Percentiles rank a stretch among this genome's conserved stretches.
These are phyloP conservation scores for Graphilbum fragrans DNA, from an alignment of 2,329 filamentous ascomycete genomes.

Conservation along the genomic window DNA sequence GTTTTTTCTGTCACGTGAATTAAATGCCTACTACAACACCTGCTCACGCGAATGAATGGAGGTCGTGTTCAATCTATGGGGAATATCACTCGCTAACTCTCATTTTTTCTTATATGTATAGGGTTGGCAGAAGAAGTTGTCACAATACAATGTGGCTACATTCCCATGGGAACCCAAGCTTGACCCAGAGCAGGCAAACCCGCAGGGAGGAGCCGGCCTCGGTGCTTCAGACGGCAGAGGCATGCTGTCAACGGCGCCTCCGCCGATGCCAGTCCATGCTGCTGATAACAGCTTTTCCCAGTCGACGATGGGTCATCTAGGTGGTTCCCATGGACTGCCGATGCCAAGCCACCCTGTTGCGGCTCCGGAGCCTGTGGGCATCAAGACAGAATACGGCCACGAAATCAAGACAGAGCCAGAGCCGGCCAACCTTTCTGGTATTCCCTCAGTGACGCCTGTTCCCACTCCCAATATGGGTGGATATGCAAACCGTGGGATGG, in stretches of 20 bases:
- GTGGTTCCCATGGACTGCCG: slow-evolving; percentile 14
- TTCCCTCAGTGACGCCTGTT: slow-evolving; percentile 1
- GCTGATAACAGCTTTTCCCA: slow-evolving; percentile 18
- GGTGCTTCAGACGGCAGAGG: not conserved
- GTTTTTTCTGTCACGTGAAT: too few relatives aligned
- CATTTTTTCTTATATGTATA: slow-evolving; percentile 22
- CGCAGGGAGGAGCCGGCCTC: slow-evolving; percentile 9
- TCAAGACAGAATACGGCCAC: slow-evolving; percentile 4
- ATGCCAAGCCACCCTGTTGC: slow-evolving; percentile 17
- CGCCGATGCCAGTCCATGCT: slow-evolving; percentile 8
- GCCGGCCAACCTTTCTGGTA: slow-evolving; percentile 2
- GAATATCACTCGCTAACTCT: slow-evolving; percentile 1
- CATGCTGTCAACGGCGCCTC: slow-evolving; percentile 8
- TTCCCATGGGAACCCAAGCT: slow-evolving; percentile 95
- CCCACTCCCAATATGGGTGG: slow-evolving; percentile 16
- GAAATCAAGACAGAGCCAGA: slow-evolving; percentile 13
- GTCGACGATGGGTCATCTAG: slow-evolving; percentile 22
- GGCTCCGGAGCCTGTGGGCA: slow-evolving; percentile 2
- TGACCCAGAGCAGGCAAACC: slow-evolving; percentile 32
- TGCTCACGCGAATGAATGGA: too few relatives aligned
- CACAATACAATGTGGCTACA: slow-evolving; percentile 68
- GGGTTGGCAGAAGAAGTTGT: slow-evolving; percentile 92
- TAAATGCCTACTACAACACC: too few relatives aligned
- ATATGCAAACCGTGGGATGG: slow-evolving; percentile 14
- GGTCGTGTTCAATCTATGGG: too few relatives aligned